A percentile compares a stretch with the other conserved stretches of the same genome.
These are phyloP conservation scores for Wickerhamomyces bisporus DNA, from an alignment of 805 yeast genomes.

Conservation along the genomic window DNA sequence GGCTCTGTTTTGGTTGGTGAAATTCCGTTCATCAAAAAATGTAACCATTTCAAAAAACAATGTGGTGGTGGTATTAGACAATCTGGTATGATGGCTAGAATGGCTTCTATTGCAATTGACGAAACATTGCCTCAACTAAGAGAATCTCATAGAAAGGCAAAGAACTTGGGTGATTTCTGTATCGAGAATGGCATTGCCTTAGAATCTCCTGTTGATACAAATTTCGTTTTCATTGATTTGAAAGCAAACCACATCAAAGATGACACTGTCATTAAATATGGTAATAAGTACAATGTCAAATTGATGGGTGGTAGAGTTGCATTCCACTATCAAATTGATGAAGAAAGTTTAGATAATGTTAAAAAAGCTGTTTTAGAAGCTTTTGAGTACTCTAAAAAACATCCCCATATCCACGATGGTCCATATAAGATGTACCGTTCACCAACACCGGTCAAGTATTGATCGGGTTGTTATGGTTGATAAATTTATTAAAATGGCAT, in stretches of 20 bases:
- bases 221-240: slow-evolving; percentile 74
- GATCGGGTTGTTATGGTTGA: slow-evolving; percentile 1
- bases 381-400: slow-evolving; percentile 41
- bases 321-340: slow-evolving; percentile 66
- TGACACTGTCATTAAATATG: slow-evolving; percentile 45
- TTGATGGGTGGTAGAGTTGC: slow-evolving; percentile 73
- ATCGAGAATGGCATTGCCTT: slow-evolving; percentile 46
- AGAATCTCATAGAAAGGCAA: slow-evolving; percentile 46
- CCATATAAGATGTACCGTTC: slow-evolving; percentile 43
- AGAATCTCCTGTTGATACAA: slow-evolving; percentile 77
- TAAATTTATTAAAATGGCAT: slow-evolving; percentile 23
- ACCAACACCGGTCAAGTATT: slow-evolving; percentile 29
- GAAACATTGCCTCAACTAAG: slow-evolving; percentile 51
- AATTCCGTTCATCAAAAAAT: slow-evolving; percentile 51
- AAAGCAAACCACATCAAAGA: slow-evolving; percentile 45
- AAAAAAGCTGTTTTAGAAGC: slow-evolving; percentile 56
- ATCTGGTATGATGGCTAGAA: slow-evolving; percentile 71
- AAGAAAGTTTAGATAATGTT: slow-evolving; percentile 49
- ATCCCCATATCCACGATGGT: slow-evolving; percentile 48
- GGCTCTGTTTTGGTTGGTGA: slow-evolving; percentile 83
- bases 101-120: slow-evolving; percentile 77
- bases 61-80: slow-evolving; percentile 93
- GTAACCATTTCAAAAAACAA: slow-evolving; percentile 86
- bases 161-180: slow-evolving; percentile 49
- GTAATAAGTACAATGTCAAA: slow-evolving; percentile 55